Evolutionary conservation across 2,329 filamentous ascomycete genomes (phyloP).

Genomic region (Colletotrichum sp.): DNA sequence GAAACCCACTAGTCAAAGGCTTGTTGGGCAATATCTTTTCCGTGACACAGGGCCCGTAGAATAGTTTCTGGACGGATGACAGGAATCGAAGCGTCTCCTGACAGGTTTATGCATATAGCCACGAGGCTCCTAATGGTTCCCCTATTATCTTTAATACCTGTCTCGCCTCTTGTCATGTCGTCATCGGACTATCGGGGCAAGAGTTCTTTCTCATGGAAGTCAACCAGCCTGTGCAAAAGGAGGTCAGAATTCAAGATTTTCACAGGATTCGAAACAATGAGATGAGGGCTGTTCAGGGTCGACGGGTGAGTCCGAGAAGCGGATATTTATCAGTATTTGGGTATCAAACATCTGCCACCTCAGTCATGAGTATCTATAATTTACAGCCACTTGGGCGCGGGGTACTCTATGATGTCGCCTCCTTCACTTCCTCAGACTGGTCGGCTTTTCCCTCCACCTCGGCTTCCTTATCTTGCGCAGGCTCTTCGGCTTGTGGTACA

Average conservation of each 20-base stretch:
- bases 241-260: not conserved
- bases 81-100: not conserved
- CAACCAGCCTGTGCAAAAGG: not conserved
- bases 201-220: not conserved
- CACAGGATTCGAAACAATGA: not conserved
- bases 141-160: not conserved
- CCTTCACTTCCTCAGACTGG: not conserved
- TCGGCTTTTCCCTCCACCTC: not conserved
- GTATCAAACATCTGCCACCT: conserved; percentile 10
- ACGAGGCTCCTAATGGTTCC: not conserved
- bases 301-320: not conserved
- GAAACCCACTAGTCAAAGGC: conserved; percentile 38
- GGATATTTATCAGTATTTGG: not conserved
- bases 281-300: not conserved
- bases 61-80: not conserved
- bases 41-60: conserved; percentile 39
- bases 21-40: conserved; percentile 43
- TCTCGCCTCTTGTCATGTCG: not conserved
- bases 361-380: not conserved
- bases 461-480: not conserved
- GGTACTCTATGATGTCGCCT: not conserved
- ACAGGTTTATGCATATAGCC: not conserved
- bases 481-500: not conserved
- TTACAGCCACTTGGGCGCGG: no score
- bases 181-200: not conserved